Evolutionary conservation across 352 stramenopile genomes (phyloP), one percentile per base, ranked within the genome.

Genomic region (Phytopythium boreale): DNA sequence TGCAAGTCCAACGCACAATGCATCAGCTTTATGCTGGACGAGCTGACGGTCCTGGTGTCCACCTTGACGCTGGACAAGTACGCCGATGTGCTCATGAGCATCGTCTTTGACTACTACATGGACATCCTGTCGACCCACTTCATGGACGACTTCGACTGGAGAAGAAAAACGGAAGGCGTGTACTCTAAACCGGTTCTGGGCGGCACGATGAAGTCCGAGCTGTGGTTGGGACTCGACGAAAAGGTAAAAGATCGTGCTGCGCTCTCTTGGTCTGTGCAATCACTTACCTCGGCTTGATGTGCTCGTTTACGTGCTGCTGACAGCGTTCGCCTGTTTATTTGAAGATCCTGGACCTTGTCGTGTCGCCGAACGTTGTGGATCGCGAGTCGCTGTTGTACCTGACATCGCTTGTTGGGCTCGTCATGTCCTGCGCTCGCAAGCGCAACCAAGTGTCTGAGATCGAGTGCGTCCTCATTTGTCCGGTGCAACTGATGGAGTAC

Each of bases 401-500:
- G 19, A 74, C 62, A 20, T 63, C 72, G 9, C 55, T 89, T 7
- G 64, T 84, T 1, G 52, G 67, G 1, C 59, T 86, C 15, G 56
- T 89, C 17, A 56, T 89, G 7, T 64, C 67, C n/a, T 88, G 74
- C 50, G 78, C 66, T 22, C 67, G 74, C 14, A 73, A 68, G 36
- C 72, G 58, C 15, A 66, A 63, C 4, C 50, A 67, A 43, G 56
- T 84, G 2, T 26, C 58, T 17, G 67, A 72, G 19, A 81, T 86
- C n/a, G 74, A 84, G 29, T 77, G 71, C 24, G 66, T 89, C 0
- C 56, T 89, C 20, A 67, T 87, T 17, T 89, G 80, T 39, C 80
- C 80, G 2, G 73, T 89, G 44, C 75, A 84, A 34, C 55, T 89
- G 43, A 79, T 87, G 61, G 79, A 88, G 80, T 89, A 79, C 37